Evolutionary conservation across 1,284 basidiomycete genomes (phyloP), one percentile per base, ranked within the genome.

Genomic region (Phylloboletellus chloephorus): DNA sequence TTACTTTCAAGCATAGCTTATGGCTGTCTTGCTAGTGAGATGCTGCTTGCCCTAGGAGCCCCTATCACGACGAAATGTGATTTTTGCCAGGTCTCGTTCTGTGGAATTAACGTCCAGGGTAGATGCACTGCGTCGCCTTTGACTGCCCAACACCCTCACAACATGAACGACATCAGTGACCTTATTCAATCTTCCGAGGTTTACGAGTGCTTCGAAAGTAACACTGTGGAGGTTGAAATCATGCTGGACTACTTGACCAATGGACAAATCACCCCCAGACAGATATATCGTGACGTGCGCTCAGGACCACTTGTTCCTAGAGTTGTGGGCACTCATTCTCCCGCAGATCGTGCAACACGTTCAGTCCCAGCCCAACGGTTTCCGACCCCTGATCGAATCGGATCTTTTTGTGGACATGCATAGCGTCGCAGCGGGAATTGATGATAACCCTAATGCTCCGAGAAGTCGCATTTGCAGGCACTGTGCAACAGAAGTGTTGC

Each of bases 41-140:
- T 74, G 52, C 58, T 87, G 5, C 69, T 87, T 19, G 82, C 83
- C 17, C 61, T 80, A 1, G 67, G 64, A 21, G 84, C 85, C 10
- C 86, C 85, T 11, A 65, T 75, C 23, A 82, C 84, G 10, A 74
- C 81, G n/a, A 81, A 76, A 60, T 88, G 85, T 53, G 85, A 88
- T 56, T 74, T 88, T 46, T 88, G 85, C 51, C 77, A 79, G 47
- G 76, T 82, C 11, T 79, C 71, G 3, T 88, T 88, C 58, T 88
- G 85, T 54, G 85, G 86, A 4, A 78, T 88, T 42, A 74, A 74
- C 41, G 71, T 88, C 11, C 82, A 76, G 41, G 74, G 72, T 13
- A 78, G 85, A 33, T 88, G 85, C 56, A 54, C 71, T 29, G 80
- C 83, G 2, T 60, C 72, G n/a, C 66, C 73, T 15, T 57, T 88